Conservation (phyloP, 495 filamentous ascomycete species). For the Oidiodendron maius region DNA sequence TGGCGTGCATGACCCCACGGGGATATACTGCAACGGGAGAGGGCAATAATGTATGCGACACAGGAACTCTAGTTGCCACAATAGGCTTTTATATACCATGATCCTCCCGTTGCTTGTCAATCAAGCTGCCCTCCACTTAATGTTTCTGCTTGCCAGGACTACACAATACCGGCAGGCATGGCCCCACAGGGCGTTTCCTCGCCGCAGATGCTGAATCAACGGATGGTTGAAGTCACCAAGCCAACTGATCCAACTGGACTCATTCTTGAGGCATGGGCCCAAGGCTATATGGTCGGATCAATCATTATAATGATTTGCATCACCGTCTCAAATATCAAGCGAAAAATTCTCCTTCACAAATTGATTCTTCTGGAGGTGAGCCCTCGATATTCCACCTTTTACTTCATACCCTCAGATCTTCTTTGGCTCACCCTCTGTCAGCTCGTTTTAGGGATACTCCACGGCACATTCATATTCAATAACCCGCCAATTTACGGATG, state of each 20-base stretch:
- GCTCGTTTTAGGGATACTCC: slow-evolving; percentile 24
- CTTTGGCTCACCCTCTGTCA: neutral
- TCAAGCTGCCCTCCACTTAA: too few species aligned
- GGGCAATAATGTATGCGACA: too few species aligned
- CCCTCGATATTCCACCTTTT: neutral
- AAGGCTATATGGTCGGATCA: slow-evolving; percentile 42
- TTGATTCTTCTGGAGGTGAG: slow-evolving; percentile 40
- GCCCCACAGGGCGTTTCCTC: neutral
- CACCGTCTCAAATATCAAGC: slow-evolving; percentile 38
- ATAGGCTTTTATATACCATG: too few species aligned
- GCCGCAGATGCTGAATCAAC: neutral
- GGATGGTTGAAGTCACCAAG: neutral
- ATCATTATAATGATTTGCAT: slow-evolving; percentile 40
- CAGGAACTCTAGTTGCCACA: too few species aligned
- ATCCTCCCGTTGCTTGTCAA: too few species aligned
- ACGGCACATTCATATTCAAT: slow-evolving; percentile 43
- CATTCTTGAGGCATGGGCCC: slow-evolving; percentile 40
- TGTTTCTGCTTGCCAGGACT: too few species aligned
- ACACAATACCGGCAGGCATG: too few species aligned
- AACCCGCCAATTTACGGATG: slow-evolving; percentile 37
- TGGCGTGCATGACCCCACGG: too few species aligned
- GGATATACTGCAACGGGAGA: too few species aligned
- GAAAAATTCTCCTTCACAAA: slow-evolving; percentile 36
- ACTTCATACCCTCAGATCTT: neutral
- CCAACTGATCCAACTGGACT: neutral